phyloP scores from a whole-genome alignment of 805 yeast genomes.

The Lipomyces starkeyi region DNA sequence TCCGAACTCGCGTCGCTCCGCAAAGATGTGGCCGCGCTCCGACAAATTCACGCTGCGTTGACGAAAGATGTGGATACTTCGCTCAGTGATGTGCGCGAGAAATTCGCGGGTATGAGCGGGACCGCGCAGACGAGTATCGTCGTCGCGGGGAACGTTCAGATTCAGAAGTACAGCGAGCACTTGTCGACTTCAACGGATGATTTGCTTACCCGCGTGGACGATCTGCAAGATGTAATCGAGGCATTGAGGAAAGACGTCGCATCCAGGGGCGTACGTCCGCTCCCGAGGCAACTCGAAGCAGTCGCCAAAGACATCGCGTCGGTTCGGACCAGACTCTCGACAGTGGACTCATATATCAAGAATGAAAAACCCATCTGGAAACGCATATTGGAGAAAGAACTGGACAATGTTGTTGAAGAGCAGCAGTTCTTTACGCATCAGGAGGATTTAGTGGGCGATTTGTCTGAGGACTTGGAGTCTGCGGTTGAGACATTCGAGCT shows the following conservation, averaged over 20 bases:
- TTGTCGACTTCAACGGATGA: slow-evolving; percentile 78
- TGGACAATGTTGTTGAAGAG: slow-evolving; percentile 89
- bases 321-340: slow-evolving; percentile 59
- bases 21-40: slow-evolving; percentile 63
- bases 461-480: slow-evolving; percentile 78
- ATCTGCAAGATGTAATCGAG: slow-evolving; percentile 89
- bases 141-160: slow-evolving; percentile 53
- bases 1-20: slow-evolving; percentile 55
- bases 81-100: slow-evolving; percentile 52
- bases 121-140: slow-evolving; percentile 29
- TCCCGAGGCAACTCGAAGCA: slow-evolving; percentile 70
- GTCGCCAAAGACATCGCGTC: slow-evolving; percentile 67
- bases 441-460: slow-evolving; percentile 79
- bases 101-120: slow-evolving; percentile 47
- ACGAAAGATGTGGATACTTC: slow-evolving; percentile 52
- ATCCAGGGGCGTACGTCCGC: slow-evolving; percentile 82
- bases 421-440: slow-evolving; percentile 91
- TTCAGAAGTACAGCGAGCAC: slow-evolving; percentile 75
- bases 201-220: slow-evolving; percentile 81
- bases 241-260: slow-evolving; percentile 90
- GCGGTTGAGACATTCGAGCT: slow-evolving; percentile 82
- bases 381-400: slow-evolving; percentile 87
- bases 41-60: slow-evolving; percentile 59
- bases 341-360: slow-evolving; percentile 64
- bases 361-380: slow-evolving; percentile 86